Conservation (phyloP, 495 filamentous ascomycete species). For the Bathelium albidoporum region DNA sequence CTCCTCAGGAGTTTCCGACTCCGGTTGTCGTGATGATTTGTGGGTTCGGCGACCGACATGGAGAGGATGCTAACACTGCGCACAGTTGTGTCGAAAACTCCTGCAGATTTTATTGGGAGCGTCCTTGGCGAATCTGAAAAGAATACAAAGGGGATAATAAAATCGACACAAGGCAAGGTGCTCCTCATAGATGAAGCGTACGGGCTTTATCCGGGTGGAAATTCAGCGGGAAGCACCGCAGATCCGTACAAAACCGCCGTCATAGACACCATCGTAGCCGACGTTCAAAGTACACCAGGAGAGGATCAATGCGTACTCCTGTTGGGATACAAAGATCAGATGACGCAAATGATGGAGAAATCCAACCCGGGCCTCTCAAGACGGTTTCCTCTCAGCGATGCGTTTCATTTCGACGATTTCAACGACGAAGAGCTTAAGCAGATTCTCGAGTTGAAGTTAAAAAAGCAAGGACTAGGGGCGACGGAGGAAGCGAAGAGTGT, state of each 20-base stretch:
- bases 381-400: conserved; percentile 54
- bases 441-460: conserved; percentile 51
- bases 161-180: conserved; percentile 18
- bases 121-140: conserved; percentile 18
- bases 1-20: too few relatives aligned
- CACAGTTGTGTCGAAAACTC: conserved; percentile 22
- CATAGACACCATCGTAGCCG: conserved; percentile 71
- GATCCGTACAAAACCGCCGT: conserved; percentile 40
- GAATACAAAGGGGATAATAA: conserved; percentile 18
- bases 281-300: conserved; percentile 65
- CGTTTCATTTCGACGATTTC: conserved; percentile 66
- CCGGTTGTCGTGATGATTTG: too few relatives aligned
- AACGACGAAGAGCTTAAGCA: conserved; percentile 43
- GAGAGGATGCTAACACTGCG: too few relatives aligned
- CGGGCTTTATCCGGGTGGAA: conserved; percentile 9
- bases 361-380: conserved; percentile 65
- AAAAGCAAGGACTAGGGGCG: conserved; percentile 35
- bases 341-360: conserved; percentile 69
- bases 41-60: too few relatives aligned
- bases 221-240: not conserved
- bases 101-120: conserved; percentile 20
- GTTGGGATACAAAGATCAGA: conserved; percentile 67
- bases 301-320: conserved; percentile 72
- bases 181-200: conserved; percentile 25
- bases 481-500: conserved; percentile 35